Evolutionary conservation across 2,329 filamentous ascomycete species (phyloP).

Genomic region (Penicillium sp.): DNA sequence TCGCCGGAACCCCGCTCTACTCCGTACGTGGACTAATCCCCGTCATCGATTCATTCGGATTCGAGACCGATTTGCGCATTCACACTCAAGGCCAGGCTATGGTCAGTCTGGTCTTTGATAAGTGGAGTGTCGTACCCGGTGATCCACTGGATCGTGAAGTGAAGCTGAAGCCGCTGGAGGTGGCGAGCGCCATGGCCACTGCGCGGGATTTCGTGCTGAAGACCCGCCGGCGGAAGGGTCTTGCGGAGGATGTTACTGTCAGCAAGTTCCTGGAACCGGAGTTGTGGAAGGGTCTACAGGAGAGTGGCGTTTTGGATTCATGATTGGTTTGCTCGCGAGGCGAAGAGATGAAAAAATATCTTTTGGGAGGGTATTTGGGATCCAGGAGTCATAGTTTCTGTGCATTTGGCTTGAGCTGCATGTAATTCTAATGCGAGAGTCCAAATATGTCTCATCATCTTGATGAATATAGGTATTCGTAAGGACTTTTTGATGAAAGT

Average conservation of each 20-base stretch:
- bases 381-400: conserved; percentile 14
- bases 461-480: background rate
- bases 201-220: conserved; percentile 96
- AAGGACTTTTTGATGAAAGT: background rate
- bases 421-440: conserved; percentile 26
- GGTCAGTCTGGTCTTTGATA: conserved; percentile 89
- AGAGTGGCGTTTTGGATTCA: conserved; percentile 80
- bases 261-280: conserved; percentile 96
- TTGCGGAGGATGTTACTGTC: conserved; percentile 93
- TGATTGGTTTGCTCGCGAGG: conserved; percentile 22
- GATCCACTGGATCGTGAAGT: conserved; percentile 90
- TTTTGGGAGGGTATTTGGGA: conserved; percentile 4
- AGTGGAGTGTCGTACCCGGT: conserved; percentile 93
- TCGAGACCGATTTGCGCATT: conserved; percentile 95
- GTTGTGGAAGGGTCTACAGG: conserved; percentile 82
- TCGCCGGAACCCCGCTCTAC: conserved; percentile 92
- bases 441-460: conserved; percentile 12
- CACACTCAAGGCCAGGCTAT: conserved; percentile 93
- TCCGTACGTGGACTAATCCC: conserved; percentile 87
- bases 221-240: conserved; percentile 86
- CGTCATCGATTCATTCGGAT: conserved; percentile 96
- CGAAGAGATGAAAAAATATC: conserved; percentile 4
- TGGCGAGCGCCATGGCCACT: conserved; percentile 82
- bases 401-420: conserved; percentile 10
- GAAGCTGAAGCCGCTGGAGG: conserved; percentile 79